Evolutionary conservation across 306 rosid species (phyloP), one percentile per base, ranked within the genome.

Genomic region (Heteromeles arbutifolia): DNA sequence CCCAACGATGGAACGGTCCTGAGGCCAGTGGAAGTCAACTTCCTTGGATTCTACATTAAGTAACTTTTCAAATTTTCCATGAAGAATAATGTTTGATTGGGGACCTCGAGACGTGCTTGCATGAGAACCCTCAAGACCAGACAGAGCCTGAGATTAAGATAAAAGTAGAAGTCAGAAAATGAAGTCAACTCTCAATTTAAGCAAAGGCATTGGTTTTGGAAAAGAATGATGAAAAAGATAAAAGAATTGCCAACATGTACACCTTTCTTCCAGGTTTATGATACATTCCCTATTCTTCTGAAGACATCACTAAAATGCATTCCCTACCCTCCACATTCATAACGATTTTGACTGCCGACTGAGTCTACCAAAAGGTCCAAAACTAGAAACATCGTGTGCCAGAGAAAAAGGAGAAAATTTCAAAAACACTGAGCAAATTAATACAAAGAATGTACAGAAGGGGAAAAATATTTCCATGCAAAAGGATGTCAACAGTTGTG

Each of bases 61-160:
- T 7, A 39, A 74, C 31, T 32, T 75, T 62, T 74, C 85, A 22
- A 41, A 63, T 1, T 11, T 44, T 44, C 15, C 50, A 12, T 44
- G 17, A 71, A 69, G 12, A 41, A 63, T 19, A 57, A 34, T 4
- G 15, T 71, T 29, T 29, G 76, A 26, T 26, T 75, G 85, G 29
- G 44, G 53, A 67, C 34, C 74, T 34, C 21, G 68, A 25, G 83
- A 84, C 11, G 10, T 31, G 13, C 21, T 58, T 72, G 61, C 76
- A 70, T 58, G 61, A 29, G 86, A 82, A 85, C 58, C 81, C 71
- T 87, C 88, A 58, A 86, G 82, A 78, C 41, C 52, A 34, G 96
- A 87, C 65, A 91, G 14, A 67, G 78, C 87, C 96, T 93, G 92
- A 68, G 45, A 82, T 79, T 44, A 61, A 39, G 19, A 69, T 21